Evolutionary conservation across 2,329 filamentous ascomycete genomes (phyloP).

Genomic region (Blumeriella jaapii): DNA sequence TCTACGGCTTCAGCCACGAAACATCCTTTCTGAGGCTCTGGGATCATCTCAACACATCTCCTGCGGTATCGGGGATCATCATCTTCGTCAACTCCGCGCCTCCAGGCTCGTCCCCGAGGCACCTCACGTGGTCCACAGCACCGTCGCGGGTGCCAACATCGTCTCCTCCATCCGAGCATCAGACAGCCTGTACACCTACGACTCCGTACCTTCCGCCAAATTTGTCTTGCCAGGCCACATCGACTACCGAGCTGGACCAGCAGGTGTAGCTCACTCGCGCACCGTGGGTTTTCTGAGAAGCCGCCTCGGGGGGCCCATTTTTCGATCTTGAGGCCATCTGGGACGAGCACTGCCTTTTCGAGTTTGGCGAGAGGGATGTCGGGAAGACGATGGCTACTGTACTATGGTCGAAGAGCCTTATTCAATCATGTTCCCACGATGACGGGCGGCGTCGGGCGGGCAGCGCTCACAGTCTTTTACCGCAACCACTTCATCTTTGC

Average conservation of each 20-base stretch:
- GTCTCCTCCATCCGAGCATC: not conserved
- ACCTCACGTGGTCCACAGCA: constrained; percentile 2
- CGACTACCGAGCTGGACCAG: constrained; percentile 29
- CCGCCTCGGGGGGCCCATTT: constrained; percentile 47
- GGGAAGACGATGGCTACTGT: constrained; percentile 68
- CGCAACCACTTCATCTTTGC: constrained; percentile 62
- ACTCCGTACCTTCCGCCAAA: constrained; percentile 4
- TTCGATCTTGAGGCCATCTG: constrained; percentile 70
- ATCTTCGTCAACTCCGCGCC: not conserved
- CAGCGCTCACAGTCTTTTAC: constrained; percentile 55
- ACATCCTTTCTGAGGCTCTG: not conserved
- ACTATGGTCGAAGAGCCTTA: constrained; percentile 72
- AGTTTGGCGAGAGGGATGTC: constrained; percentile 58
- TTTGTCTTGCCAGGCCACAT: constrained; percentile 15
- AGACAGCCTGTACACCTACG: constrained; percentile 7
- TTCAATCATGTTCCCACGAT: constrained; percentile 61
- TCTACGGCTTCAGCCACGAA: not conserved
- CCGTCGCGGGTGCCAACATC: not conserved
- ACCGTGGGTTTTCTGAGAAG: constrained; percentile 54
- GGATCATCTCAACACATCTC: not conserved
- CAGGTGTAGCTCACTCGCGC: constrained; percentile 42
- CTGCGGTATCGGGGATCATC: not conserved
- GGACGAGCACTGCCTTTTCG: constrained; percentile 65
- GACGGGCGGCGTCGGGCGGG: constrained; percentile 56
- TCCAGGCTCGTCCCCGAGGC: not conserved